Evolutionary conservation across 2,329 filamentous ascomycete genomes (phyloP), one percentile per base, ranked within the genome.

Genomic region (Pseudogymnoascus sp.): DNA sequence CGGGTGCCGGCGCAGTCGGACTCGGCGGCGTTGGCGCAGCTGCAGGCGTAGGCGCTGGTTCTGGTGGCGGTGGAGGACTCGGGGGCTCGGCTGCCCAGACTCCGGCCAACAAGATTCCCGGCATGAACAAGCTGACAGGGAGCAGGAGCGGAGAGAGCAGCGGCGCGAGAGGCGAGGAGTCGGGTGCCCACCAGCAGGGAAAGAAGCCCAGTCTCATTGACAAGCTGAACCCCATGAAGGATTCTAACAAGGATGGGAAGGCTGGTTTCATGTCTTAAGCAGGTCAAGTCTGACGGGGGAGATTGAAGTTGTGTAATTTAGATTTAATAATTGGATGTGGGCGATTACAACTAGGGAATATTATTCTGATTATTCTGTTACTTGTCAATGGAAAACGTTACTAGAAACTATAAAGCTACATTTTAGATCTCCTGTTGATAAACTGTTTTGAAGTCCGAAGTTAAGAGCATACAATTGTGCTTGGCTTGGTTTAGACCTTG

Each of bases 201-300:
- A 71, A 73, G 59, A 83, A 83, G 74, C 76, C 81, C 1, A 74
- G 75, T 14, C 66, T 86, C 65, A 70, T 82, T 73, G 77, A 84
- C 63, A 81, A 79, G 70, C 64, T 85, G 38, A 85, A 86, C 73
- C 82, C 83, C 1, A 78, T 73, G 72, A 77, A 75, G 42, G 82
- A 85, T 68, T 66, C 82, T 28, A 76, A 84, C 66, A 75, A 79
- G 40, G 82, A 86, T 72, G 83, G 83, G 64, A 82, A 84, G 76
- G 73, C 74, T 28, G 82, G 82, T 2, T 68, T 84, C 66, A 81
- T 83, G 78, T 73, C 78, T 61, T 83, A 78, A 56, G 60, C 25
- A 16, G 25, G 14, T 60, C 14, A 21, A 38, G 12, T 23, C 18
- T 38, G 23, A 60, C 5, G 5, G 18, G 18, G 23, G 11, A 36